Percentiles rank a stretch among this genome's conserved stretches.
Conservation (phyloP, 768 basidiomycete species). For the Boletus eberwhitei region DNA sequence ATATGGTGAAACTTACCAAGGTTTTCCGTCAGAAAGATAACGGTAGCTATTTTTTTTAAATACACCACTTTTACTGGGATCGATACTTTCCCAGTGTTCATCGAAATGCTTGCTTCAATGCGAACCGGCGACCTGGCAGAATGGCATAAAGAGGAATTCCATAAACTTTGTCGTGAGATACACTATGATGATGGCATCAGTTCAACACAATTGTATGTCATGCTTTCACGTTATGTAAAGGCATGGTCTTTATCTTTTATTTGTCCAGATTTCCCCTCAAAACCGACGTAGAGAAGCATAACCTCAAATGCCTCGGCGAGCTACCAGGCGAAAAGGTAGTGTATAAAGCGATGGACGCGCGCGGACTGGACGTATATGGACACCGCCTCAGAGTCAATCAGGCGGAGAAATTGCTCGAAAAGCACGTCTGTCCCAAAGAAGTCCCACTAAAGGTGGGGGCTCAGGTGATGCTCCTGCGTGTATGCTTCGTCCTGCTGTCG, state of each 20-base stretch:
- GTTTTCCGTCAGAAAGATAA: conserved; percentile 75
- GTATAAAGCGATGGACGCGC: conserved; percentile 45
- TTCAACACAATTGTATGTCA: conserved; percentile 81
- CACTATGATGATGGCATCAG: conserved; percentile 75
- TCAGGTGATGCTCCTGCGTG: conserved; percentile 72
- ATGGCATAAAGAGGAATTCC: conserved; percentile 69
- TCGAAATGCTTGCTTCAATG: conserved; percentile 98
- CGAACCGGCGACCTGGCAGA: conserved; percentile 73
- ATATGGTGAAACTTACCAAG: conserved; percentile 47
- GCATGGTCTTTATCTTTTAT: not conserved
- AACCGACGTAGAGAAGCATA: conserved; percentile 24
- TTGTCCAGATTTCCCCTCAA: conserved; percentile 28
- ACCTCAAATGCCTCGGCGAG: conserved; percentile 17
- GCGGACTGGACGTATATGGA: conserved; percentile 39
- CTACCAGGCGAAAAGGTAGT: conserved; percentile 27
- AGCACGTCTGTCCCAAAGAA: conserved; percentile 44
- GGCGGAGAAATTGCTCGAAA: conserved; percentile 40
- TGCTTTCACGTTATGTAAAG: not conserved
- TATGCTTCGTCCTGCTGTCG: conserved; percentile 8
- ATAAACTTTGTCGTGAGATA: conserved; percentile 57
- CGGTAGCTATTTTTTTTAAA: conserved; percentile 26
- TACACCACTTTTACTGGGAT: not conserved
- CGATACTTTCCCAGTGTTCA: conserved; percentile 55
- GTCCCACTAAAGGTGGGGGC: conserved; percentile 60
- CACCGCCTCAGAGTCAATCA: conserved; percentile 28